phyloP scores from a whole-genome alignment of 352 stramenopile genomes.

The Peronospora farinosa region DNA sequence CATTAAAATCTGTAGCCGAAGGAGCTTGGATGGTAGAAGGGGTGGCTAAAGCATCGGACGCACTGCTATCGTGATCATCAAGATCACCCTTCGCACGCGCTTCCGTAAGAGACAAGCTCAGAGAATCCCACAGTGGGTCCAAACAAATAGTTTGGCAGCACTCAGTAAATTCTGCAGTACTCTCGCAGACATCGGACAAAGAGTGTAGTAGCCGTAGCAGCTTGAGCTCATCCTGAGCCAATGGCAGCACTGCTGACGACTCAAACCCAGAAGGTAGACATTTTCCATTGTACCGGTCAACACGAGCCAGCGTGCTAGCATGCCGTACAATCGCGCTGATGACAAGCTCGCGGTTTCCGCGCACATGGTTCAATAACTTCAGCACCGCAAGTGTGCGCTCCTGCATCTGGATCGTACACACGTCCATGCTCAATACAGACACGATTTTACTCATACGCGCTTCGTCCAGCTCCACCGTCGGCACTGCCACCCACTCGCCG shows the following conservation, averaged over 20 bases:
- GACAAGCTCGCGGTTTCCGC: conserved; percentile 50
- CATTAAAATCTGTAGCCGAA: conserved; percentile 29
- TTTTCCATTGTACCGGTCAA: conserved; percentile 25
- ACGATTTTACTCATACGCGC: conserved; percentile 54
- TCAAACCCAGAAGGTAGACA: conserved; percentile 38
- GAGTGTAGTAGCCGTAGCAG: conserved; percentile 94
- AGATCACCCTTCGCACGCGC: conserved; percentile 58
- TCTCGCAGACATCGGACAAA: conserved; percentile 81
- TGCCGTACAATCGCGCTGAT: conserved; percentile 65
- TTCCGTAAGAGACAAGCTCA: conserved; percentile 72
- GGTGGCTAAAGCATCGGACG: conserved; percentile 3
- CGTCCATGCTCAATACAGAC: conserved; percentile 65
- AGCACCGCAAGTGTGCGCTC: conserved; percentile 73
- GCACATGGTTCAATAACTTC: conserved; percentile 67
- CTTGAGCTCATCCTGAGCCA: conserved; percentile 89
- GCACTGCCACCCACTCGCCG: conserved; percentile 65
- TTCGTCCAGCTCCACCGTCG: conserved; percentile 49
- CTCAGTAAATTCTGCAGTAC: conserved; percentile 59
- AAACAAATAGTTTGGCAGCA: conserved; percentile 64
- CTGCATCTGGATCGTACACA: conserved; percentile 79
- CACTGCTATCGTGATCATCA: conserved; percentile 50
- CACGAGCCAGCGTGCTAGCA: conserved; percentile 39
- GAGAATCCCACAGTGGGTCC: conserved; percentile 67
- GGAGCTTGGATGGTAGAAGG: conserved; percentile 18
- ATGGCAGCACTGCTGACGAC: conserved; percentile 70